These are phyloP conservation scores for Talaromyces piceae DNA, from an alignment of 2,329 filamentous ascomycete species.

Conservation along the genomic window DNA sequence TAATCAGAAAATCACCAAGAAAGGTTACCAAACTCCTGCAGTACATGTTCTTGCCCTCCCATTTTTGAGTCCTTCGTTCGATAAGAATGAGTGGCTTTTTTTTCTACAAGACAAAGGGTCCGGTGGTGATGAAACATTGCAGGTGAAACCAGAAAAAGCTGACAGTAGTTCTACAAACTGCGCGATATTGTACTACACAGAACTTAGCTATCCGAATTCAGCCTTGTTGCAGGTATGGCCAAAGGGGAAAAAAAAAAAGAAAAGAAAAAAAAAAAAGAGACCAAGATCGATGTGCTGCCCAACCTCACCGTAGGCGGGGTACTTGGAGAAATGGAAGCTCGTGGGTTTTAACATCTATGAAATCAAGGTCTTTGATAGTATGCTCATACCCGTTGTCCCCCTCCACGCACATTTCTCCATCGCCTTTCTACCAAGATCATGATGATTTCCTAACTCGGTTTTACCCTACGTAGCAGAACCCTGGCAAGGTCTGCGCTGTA, in stretches of 20 bases:
- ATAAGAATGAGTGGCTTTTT: background rate
- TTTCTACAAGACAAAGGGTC: background rate
- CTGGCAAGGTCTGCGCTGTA: too few species aligned
- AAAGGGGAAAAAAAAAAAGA: too few species aligned
- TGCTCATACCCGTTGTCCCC: too few species aligned
- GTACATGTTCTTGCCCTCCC: background rate
- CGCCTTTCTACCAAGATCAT: too few species aligned
- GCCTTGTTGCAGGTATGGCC: background rate
- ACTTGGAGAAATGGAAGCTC: background rate
- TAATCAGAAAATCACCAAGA: background rate
- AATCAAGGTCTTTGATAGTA: too few species aligned
- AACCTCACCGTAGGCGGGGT: background rate
- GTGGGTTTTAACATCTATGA: background rate
- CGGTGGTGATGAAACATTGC: background rate
- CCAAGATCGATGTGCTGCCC: background rate
- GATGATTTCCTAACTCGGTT: too few species aligned
- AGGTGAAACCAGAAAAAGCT: background rate
- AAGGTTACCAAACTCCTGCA: background rate
- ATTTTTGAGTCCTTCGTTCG: rapidly evolving
- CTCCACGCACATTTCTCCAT: too few species aligned
- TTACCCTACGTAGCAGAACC: too few species aligned
- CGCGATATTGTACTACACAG: background rate
- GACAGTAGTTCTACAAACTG: background rate
- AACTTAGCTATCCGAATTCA: background rate
- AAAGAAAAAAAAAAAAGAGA: too few species aligned